These are phyloP conservation scores for Euphorbia pulcherrima DNA, from an alignment of 345 rosid genomes.

Conservation along the genomic window DNA sequence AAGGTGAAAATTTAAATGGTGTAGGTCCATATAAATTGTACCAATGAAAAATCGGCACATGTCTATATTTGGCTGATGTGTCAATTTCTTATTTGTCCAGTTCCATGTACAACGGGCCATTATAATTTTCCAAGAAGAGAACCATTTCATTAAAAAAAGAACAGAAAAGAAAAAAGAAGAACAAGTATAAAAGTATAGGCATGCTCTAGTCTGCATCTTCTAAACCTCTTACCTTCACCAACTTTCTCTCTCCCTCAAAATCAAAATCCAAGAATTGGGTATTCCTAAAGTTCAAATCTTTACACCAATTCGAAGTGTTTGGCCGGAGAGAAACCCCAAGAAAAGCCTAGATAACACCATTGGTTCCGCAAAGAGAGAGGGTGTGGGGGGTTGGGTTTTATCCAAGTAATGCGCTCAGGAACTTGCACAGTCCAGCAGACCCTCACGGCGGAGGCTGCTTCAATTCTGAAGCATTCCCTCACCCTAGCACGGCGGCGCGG, in stretches of 20 bases:
- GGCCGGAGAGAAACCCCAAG: constrained; percentile 7
- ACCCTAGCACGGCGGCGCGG: constrained; percentile 80
- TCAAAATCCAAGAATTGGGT: neutral
- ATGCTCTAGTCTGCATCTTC: constrained; percentile 31
- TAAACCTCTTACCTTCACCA: constrained; percentile 30
- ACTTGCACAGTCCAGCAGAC: constrained; percentile 89
- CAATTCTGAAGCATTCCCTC: constrained; percentile 88
- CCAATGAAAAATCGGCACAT: too few relatives aligned
- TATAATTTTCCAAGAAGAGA: too few relatives aligned
- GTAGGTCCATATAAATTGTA: too few relatives aligned
- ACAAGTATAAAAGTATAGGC: constrained; percentile 44
- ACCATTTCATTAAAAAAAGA: neutral
- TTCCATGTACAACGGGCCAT: too few relatives aligned
- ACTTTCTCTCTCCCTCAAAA: constrained; percentile 17
- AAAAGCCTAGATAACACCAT: too few relatives aligned
- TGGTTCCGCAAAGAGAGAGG: constrained; percentile 24
- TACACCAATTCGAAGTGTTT: constrained; percentile 11
- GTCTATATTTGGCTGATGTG: too few relatives aligned
- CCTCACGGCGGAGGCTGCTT: constrained; percentile 97
- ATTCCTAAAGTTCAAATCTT: constrained; percentile 5
- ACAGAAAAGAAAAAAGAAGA: constrained; percentile 8
- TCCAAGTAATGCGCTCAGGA: constrained; percentile 90
- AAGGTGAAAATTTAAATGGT: too few relatives aligned
- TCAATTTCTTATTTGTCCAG: too few relatives aligned
- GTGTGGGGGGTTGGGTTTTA: constrained; percentile 45